Percentiles rank a stretch among this genome's conserved stretches.
These are phyloP conservation scores for Anthracocystis panici-leucophaei DNA, from an alignment of 1,284 basidiomycete species.

Conservation along the genomic window DNA sequence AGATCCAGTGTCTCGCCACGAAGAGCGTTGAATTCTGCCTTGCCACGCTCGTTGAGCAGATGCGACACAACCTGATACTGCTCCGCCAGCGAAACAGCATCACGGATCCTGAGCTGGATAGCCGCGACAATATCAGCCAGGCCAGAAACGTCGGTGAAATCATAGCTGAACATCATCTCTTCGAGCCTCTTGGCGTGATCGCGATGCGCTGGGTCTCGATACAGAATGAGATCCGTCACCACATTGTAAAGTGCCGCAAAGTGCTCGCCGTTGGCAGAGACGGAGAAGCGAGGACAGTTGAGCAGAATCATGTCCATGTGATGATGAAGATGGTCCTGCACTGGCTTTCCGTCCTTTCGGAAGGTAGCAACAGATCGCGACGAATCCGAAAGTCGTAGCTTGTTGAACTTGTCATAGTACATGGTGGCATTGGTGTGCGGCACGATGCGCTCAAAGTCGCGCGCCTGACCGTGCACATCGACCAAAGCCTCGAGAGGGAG, in stretches of 20 bases:
- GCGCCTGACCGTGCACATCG: constrained; percentile 44
- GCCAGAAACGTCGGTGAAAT: constrained; percentile 83
- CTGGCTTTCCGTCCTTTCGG: constrained; percentile 56
- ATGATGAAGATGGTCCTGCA: constrained; percentile 79
- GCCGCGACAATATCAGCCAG: constrained; percentile 79
- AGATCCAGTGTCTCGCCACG: constrained; percentile 82
- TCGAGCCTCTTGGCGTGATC: constrained; percentile 72
- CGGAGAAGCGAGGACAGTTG: constrained; percentile 79
- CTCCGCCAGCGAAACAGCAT: constrained; percentile 62
- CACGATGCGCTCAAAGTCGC: constrained; percentile 79
- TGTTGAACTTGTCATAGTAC: constrained; percentile 93
- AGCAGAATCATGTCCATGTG: constrained; percentile 87
- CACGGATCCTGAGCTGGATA: constrained; percentile 81
- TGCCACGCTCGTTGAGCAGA: constrained; percentile 73
- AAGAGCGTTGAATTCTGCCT: constrained; percentile 75
- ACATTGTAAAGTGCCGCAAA: constrained; percentile 89
- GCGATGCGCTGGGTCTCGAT: constrained; percentile 80
- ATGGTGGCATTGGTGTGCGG: constrained; percentile 88
- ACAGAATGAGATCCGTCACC: constrained; percentile 83
- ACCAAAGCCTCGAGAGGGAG: constrained; percentile 84
- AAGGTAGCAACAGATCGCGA: constrained; percentile 72
- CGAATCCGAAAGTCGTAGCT: constrained; percentile 76
- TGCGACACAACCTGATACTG: constrained; percentile 69
- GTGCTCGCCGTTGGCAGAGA: constrained; percentile 87
- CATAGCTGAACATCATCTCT: constrained; percentile 87